Evolutionary conservation across 2,329 filamentous ascomycete genomes (phyloP), one percentile per base, ranked within the genome.

Genomic region (Ophiostoma sp.): DNA sequence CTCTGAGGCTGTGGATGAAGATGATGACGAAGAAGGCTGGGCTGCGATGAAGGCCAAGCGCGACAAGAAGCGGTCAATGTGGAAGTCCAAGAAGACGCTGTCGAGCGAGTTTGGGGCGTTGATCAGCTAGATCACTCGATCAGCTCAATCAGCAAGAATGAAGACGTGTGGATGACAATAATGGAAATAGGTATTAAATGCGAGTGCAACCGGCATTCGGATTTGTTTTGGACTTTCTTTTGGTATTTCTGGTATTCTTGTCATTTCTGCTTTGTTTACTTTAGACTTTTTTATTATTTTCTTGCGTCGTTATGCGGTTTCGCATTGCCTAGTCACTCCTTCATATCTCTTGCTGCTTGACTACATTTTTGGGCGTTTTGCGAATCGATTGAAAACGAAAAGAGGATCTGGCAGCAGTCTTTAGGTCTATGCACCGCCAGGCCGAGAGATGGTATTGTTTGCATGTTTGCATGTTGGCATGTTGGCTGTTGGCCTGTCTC

Each of bases 11-110:
- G 78, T 81, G 2, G 65, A 67, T 13, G 80, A 80, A 17, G 86
- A 89, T 41, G 88, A 90, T 67, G 86, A 74, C 39, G 88, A 90
- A 69, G 82, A 89, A 75, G 89, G 87, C 20, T 91, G 89, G 89
- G 87, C 86, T 72, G 86, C 87, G 39, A 89, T 91, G 87, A 87
- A 87, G 76, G 86, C 86, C 70, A 90, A 90, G 80, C 82, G 87
- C 71, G 87, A 90, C 71, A 86, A 89, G 81, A 90, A 89, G 80
- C 85, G 84, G 76, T 86, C 85, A n/a, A 73, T 85, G 48, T 90
- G 89, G 89, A 85, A 83, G 77, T 82, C 81, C 62, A 90, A 89
- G 80, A 89, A 89, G 79, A 80, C 77, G 62, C 76, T 83, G 27
- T 80, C 81, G 44, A 80, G 79, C 69, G 83, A 84, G 44, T 78